Conservation (phyloP, 129 eudicot species). For the Silybum marianum region DNA sequence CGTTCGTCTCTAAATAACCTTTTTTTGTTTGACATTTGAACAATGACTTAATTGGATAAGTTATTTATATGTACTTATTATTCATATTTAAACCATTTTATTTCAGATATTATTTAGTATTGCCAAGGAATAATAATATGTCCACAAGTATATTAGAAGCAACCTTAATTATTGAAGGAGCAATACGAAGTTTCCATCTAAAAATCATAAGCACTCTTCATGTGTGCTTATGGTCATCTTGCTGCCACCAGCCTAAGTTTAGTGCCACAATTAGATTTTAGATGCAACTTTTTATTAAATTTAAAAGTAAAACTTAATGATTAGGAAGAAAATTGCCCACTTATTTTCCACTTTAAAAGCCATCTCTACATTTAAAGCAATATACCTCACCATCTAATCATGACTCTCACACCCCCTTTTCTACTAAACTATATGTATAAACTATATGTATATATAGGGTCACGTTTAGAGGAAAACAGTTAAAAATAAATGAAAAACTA, state of each 20-base stretch:
- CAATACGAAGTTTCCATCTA: background rate
- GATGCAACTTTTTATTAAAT: slow-evolving; percentile 7
- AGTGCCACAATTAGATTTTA: background rate
- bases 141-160: background rate
- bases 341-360: slow-evolving; percentile 15
- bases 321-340: slow-evolving; percentile 19
- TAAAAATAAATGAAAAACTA: too few species aligned
- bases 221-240: background rate
- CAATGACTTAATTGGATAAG: too few species aligned
- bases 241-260: slow-evolving; percentile 20
- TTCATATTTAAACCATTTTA: too few species aligned
- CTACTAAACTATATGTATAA: background rate
- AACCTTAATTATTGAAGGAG: background rate
- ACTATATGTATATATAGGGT: too few species aligned
- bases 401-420: slow-evolving; percentile 40
- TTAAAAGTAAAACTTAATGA: slow-evolving; percentile 30
- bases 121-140: background rate
- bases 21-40: too few species aligned
- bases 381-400: slow-evolving; percentile 42
- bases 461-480: too few species aligned
- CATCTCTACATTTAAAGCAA: slow-evolving; percentile 18
- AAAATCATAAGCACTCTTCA: background rate
- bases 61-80: too few species aligned
- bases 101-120: too few species aligned
- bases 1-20: background rate